Percentiles rank a stretch among this genome's conserved stretches.
These are phyloP conservation scores for Tricholoma sp. DNA, from an alignment of 768 basidiomycete genomes.

Conservation along the genomic window DNA sequence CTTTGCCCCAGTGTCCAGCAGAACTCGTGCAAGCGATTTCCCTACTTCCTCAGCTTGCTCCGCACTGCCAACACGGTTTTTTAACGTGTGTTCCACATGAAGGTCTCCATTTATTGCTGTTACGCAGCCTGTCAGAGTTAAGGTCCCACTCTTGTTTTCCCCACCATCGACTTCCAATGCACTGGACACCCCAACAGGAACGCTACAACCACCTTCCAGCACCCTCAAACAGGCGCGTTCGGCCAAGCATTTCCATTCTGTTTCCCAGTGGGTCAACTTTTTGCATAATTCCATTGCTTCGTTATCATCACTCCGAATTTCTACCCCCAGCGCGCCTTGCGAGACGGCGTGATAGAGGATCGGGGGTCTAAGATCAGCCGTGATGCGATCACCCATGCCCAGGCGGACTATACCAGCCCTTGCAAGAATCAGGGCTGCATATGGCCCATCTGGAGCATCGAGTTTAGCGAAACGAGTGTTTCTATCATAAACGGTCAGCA, in stretches of 20 bases:
- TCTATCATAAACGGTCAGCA: conserved; percentile 30
- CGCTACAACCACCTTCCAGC: conserved; percentile 95
- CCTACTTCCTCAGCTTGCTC: conserved; percentile 72
- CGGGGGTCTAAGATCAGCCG: conserved; percentile 68
- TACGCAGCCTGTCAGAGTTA: conserved; percentile 77
- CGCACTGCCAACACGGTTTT: conserved; percentile 41
- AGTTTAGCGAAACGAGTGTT: conserved; percentile 91
- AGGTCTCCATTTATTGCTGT: conserved; percentile 72
- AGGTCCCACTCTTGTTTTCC: conserved; percentile 23
- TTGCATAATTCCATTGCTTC: conserved; percentile 60
- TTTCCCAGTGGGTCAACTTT: conserved; percentile 69
- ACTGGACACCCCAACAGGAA: conserved; percentile 84
- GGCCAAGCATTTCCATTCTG: conserved; percentile 71
- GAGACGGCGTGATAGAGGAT: conserved; percentile 85
- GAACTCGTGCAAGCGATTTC: conserved; percentile 50
- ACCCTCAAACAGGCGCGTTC: conserved; percentile 87
- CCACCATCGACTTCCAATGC: conserved; percentile 31
- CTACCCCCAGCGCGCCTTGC: conserved; percentile 88
- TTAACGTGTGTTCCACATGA: conserved; percentile 66
- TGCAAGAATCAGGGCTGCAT: conserved; percentile 87
- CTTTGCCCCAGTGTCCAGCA: conserved; percentile 70
- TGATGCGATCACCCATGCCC: conserved; percentile 69
- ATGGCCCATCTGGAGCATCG: conserved; percentile 76
- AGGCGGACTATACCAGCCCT: conserved; percentile 87
- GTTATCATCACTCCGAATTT: conserved; percentile 67